Conservation (phyloP, 805 yeast genomes). For the Saccharomyces mikatae region DNA sequence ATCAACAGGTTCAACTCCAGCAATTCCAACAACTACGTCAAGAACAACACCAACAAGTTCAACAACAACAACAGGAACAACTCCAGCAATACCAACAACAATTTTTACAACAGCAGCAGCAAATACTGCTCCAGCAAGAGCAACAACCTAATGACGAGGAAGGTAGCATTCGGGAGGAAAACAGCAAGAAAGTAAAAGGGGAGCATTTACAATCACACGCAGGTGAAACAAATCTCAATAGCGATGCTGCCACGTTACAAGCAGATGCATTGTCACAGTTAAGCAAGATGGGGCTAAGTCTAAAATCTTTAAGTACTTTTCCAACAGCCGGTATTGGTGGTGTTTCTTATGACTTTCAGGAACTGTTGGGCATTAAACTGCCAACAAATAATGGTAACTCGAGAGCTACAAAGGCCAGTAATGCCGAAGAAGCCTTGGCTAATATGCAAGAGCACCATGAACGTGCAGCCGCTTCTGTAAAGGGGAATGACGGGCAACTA, state of each 20-base stretch:
- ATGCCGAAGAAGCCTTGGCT: constrained; percentile 27
- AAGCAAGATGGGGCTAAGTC: constrained; percentile 15
- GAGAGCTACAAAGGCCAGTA: constrained; percentile 17
- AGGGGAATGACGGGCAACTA: constrained; percentile 4
- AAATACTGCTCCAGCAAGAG: constrained; percentile 14
- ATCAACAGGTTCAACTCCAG: constrained; percentile 14
- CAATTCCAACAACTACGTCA: constrained; percentile 17
- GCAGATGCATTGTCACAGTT: constrained; percentile 18
- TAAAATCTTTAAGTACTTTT: constrained; percentile 20
- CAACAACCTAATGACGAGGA: constrained; percentile 9
- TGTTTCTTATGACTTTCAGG: constrained; percentile 26
- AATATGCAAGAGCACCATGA: constrained; percentile 25
- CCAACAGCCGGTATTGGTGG: constrained; percentile 28
- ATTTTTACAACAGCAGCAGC: constrained; percentile 15
- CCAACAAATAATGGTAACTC: constrained; percentile 10
- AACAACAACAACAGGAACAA: constrained; percentile 17
- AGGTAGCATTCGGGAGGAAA: constrained; percentile 1
- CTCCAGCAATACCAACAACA: constrained; percentile 15
- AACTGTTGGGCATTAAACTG: constrained; percentile 15
- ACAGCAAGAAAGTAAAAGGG: constrained; percentile 9
- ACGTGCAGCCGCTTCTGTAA: constrained; percentile 8
- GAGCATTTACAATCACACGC: constrained; percentile 14
- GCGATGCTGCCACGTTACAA: constrained; percentile 7
- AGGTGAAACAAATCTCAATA: constrained; percentile 11
- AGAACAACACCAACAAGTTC: constrained; percentile 20